Evolutionary conservation across 2,329 filamentous ascomycete species (phyloP), one percentile per base, ranked within the genome.

Genomic region (Zymoseptoria brevis): DNA sequence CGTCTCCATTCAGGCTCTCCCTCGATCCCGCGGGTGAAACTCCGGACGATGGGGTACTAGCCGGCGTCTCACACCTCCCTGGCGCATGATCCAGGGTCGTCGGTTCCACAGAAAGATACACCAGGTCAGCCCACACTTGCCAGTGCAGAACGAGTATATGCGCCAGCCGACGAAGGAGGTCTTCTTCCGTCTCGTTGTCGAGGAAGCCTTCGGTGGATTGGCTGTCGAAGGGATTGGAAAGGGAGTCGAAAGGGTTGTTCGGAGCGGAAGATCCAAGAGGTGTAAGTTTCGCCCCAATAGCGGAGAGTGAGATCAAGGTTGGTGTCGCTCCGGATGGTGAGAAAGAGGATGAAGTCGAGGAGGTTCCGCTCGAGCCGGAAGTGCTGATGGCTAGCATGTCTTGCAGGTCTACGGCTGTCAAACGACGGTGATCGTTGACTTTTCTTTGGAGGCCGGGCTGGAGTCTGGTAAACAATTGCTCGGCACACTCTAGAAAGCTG

Each of bases 111-210:
- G 64, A 62, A 8, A 69, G 64, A 71, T 96, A 96, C 11, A 88
- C 84, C 56, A 96, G 78, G 1, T 84, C 83, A 1, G 83, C 83
- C 90, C 92, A 97, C 2, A 96, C 87, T 54, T 89, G 83, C 91
- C 92, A 96, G 74, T 96, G 91, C 22, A 97, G 76, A 5, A 94
- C 81, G 13, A 89, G 85, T 51, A 96, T 84, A 69, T 96, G 93
- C 5, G 90, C 87, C 55, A 96, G 80, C 52, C 89, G 85, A 51
- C 86, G 87, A 0, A 89, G 85, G 72, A 96, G 83, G 60, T 90
- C 86, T 22, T 70, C 66, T 26, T 72, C 68, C 3, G 68, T 64
- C 57, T 72, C 70, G 19, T 59, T 65, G 35, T 45, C 35, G 35
- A 45, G 13, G 35, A 45, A 45, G 13, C 16, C 2, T 7, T 45